A percentile compares a stretch with the other conserved stretches of the same genome.
These are phyloP conservation scores for Dendrobium chrysotoxum DNA, from an alignment of 106 monocot species.

Conservation along the genomic window DNA sequence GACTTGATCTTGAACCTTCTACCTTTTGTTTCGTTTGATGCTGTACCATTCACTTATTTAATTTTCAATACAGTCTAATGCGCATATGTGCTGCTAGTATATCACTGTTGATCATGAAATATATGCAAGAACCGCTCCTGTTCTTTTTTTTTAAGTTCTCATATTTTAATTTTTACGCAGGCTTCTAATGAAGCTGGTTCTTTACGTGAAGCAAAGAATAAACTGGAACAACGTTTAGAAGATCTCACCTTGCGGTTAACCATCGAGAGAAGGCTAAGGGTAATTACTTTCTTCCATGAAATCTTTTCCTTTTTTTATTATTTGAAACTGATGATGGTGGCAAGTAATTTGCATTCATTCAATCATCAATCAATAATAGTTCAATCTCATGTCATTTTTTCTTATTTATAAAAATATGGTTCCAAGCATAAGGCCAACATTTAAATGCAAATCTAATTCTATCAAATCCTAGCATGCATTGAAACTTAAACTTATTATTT, in stretches of 20 bases:
- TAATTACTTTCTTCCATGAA: constrained; percentile 12
- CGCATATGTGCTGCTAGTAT: not conserved
- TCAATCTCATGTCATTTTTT: too few relatives aligned
- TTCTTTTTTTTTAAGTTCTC: not conserved
- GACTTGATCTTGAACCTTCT: not conserved
- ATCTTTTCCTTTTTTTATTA: too few relatives aligned
- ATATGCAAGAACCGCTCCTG: not conserved
- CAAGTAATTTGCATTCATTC: too few relatives aligned
- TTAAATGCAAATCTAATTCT: too few relatives aligned
- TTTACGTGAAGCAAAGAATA: constrained; percentile 80
- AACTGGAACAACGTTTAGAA: constrained; percentile 77
- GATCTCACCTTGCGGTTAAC: constrained; percentile 59
- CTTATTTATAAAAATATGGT: too few relatives aligned
- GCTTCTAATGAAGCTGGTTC: constrained; percentile 89
- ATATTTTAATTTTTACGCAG: constrained; percentile 21
- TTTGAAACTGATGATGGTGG: too few relatives aligned
- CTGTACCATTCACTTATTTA: not conserved
- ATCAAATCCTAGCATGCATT: too few relatives aligned
- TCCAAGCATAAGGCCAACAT: too few relatives aligned
- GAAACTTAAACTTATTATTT: too few relatives aligned
- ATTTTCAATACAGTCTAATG: not conserved
- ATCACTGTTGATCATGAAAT: constrained; percentile 1
- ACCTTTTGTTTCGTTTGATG: not conserved
- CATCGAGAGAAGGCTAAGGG: constrained; percentile 71
- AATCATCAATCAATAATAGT: too few relatives aligned